Conservation (phyloP, 305 asterid species). For the Stenogyne calaminthoides region DNA sequence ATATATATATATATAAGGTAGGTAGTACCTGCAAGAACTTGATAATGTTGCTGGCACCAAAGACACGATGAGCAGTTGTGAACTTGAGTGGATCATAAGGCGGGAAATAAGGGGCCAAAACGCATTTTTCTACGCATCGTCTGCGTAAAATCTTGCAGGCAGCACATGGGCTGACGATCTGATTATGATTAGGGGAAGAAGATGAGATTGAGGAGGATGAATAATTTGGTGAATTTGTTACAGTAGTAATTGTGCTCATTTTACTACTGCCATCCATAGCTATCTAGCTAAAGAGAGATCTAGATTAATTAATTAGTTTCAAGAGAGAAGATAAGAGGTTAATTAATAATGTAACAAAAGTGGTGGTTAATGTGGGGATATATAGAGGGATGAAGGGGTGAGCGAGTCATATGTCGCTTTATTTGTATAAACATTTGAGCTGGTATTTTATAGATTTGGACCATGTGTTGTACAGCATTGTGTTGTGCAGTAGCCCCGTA, state of each 20-base stretch:
- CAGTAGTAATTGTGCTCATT: conserved; percentile 24
- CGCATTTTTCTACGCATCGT: conserved; percentile 72
- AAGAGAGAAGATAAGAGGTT: not conserved
- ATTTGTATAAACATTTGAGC: too few relatives aligned
- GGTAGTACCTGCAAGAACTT: conserved; percentile 80
- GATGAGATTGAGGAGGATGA: conserved; percentile 27
- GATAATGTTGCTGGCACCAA: conserved; percentile 86
- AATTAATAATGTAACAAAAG: not conserved
- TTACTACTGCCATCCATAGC: conserved; percentile 45
- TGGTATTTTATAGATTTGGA: too few relatives aligned
- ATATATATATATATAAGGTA: too few relatives aligned
- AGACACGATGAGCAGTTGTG: conserved; percentile 77
- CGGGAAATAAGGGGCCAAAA: conserved; percentile 80
- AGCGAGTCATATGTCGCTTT: too few relatives aligned
- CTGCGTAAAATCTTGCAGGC: conserved; percentile 76
- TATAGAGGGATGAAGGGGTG: conserved; percentile 24
- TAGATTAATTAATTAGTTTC: too few relatives aligned
- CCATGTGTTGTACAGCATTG: too few relatives aligned
- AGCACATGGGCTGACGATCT: conserved; percentile 67
- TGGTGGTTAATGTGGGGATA: conserved; percentile 7
- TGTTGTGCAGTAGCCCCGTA: too few relatives aligned
- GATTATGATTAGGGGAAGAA: conserved; percentile 34
- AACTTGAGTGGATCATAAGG: conserved; percentile 76
- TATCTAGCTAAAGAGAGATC: too few relatives aligned
- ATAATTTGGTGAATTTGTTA: conserved; percentile 30